Evolutionary conservation across 352 stramenopile genomes (phyloP).

Genomic region (Nothophytophthora sp.): DNA sequence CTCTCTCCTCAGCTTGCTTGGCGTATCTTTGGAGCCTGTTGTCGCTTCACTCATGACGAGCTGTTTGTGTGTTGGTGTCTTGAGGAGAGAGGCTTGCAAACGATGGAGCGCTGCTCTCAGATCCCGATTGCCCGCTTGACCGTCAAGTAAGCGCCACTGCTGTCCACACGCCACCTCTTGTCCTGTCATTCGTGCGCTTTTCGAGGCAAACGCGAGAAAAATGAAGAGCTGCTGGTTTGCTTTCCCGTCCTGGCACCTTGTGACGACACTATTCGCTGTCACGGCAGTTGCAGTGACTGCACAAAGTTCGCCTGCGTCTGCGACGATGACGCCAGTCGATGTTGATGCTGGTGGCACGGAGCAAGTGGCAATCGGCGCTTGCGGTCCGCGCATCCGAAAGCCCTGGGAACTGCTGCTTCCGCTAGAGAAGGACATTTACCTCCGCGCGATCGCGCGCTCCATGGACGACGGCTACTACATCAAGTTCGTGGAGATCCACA

Average conservation of each 20-base stretch:
- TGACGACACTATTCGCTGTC: constrained; percentile 4
- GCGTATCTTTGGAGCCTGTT: too few relatives aligned
- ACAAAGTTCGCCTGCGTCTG: constrained; percentile 13
- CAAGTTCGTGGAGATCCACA: constrained; percentile 89
- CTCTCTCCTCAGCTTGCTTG: too few relatives aligned
- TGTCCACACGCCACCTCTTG: background rate
- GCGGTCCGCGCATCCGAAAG: constrained; percentile 74
- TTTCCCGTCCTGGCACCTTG: constrained; percentile 2
- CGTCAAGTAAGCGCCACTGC: background rate
- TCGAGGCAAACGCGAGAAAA: too few relatives aligned
- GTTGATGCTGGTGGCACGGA: constrained; percentile 24
- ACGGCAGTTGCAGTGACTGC: constrained; percentile 2
- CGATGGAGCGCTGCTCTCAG: constrained; percentile 17
- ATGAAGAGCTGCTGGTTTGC: constrained; percentile 33
- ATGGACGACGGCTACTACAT: constrained; percentile 88
- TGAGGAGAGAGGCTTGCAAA: background rate
- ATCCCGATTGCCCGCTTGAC: constrained; percentile 20
- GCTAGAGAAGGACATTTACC: constrained; percentile 72
- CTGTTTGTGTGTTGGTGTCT: too few relatives aligned
- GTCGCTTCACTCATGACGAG: too few relatives aligned
- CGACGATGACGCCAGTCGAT: background rate
- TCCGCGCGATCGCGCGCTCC: constrained; percentile 62
- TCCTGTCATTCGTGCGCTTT: background rate
- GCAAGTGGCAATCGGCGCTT: constrained; percentile 29
- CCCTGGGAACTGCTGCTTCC: constrained; percentile 67